These are phyloP conservation scores for Gossypioides kirkii DNA, from an alignment of 345 rosid genomes.

Conservation along the genomic window DNA sequence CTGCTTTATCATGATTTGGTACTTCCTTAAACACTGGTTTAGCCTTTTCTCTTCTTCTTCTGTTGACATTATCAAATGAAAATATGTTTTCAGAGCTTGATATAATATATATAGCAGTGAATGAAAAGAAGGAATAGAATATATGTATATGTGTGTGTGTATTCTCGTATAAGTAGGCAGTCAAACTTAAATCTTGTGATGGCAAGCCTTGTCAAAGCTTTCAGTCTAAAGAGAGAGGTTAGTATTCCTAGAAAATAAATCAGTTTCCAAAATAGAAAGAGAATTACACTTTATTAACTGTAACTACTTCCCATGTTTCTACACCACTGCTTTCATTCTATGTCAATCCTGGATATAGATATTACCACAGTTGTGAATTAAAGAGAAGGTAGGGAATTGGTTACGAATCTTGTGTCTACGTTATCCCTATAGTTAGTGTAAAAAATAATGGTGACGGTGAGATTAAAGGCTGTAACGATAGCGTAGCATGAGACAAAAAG, in stretches of 20 bases:
- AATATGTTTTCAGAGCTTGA: not conserved
- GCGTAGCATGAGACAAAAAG: rapidly evolving
- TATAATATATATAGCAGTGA: too few relatives aligned
- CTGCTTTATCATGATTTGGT: constrained; percentile 31
- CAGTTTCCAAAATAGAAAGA: not conserved
- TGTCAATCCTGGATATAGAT: too few relatives aligned
- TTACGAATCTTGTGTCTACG: too few relatives aligned
- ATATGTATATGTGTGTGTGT: too few relatives aligned
- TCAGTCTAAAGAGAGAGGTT: not conserved
- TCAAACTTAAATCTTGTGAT: constrained; percentile 4
- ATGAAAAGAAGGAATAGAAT: too few relatives aligned
- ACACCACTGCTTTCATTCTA: too few relatives aligned
- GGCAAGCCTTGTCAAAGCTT: not conserved
- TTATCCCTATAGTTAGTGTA: too few relatives aligned
- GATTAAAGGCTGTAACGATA: too few relatives aligned
- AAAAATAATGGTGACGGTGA: rapidly evolving
- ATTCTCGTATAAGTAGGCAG: not conserved
- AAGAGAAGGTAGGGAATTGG: too few relatives aligned
- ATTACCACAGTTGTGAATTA: too few relatives aligned
- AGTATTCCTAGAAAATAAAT: not conserved
- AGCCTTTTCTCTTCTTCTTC: constrained; percentile 33
- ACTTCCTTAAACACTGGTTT: constrained; percentile 30
- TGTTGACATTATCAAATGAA: constrained; percentile 6
- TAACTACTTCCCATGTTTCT: not conserved
- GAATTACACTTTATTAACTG: not conserved